Percentiles rank a stretch among this genome's conserved stretches.
These are phyloP conservation scores for Andrographis paniculata DNA, from an alignment of 305 asterid species.

Conservation along the genomic window DNA sequence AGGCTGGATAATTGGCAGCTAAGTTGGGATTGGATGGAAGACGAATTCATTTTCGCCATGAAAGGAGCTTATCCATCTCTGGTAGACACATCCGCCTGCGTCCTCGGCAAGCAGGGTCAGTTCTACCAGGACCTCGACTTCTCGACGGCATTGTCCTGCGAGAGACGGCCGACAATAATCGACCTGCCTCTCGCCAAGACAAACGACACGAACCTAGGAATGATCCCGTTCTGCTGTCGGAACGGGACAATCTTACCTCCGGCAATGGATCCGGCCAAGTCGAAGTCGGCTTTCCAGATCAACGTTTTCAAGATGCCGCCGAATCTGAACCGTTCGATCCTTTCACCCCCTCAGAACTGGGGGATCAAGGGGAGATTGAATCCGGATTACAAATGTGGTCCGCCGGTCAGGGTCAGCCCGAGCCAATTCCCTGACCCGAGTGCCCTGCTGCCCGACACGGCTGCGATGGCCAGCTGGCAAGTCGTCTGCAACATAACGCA, in stretches of 20 bases:
- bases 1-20: slow-evolving; percentile 86
- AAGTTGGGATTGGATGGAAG: slow-evolving; percentile 99
- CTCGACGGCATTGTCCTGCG: slow-evolving; percentile 62
- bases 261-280: slow-evolving; percentile 79
- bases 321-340: slow-evolving; percentile 65
- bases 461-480: slow-evolving; percentile 44
- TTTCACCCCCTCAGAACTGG: slow-evolving; percentile 83
- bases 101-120: slow-evolving; percentile 74
- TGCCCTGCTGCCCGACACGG: not conserved
- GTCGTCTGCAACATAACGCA: slow-evolving; percentile 10
- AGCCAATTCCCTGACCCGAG: slow-evolving; percentile 20
- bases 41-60: slow-evolving; percentile 75
- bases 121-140: slow-evolving; percentile 52
- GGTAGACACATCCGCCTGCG: slow-evolving; percentile 62
- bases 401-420: slow-evolving; percentile 74
- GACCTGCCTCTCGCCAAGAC: slow-evolving; percentile 71
- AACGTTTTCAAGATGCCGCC: slow-evolving; percentile 95
- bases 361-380: slow-evolving; percentile 25
- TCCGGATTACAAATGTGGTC: slow-evolving; percentile 38
- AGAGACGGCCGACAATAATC: slow-evolving; percentile 53
- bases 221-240: slow-evolving; percentile 78
- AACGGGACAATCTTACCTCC: slow-evolving; percentile 91
- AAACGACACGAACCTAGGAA: slow-evolving; percentile 58
- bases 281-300: slow-evolving; percentile 69
- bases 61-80: slow-evolving; percentile 80